Conservation (phyloP, 495 filamentous ascomycete genomes). For the Trichoderma gamsii region DNA sequence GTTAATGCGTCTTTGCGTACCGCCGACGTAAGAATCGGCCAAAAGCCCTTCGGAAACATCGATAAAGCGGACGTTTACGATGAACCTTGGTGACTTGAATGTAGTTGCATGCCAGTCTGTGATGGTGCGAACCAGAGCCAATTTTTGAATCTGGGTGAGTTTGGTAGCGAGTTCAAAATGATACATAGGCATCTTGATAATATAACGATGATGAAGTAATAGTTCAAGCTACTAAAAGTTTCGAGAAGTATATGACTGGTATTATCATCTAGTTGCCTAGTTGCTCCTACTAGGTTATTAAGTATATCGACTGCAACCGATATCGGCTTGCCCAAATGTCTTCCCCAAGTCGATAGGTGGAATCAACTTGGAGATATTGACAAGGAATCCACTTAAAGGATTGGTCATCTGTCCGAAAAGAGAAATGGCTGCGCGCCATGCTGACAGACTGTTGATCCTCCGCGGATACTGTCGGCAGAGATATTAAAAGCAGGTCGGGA, state of each 20-base stretch:
- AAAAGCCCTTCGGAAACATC: background rate
- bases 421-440: background rate
- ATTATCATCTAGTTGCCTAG: background rate
- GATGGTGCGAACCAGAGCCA: background rate
- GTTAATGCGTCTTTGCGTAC: background rate
- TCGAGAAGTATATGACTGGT: background rate
- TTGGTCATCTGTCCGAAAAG: background rate
- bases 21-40: background rate
- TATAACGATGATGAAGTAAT: background rate
- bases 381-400: background rate
- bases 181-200: background rate
- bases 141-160: background rate
- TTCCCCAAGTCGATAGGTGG: background rate
- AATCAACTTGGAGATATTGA: background rate
- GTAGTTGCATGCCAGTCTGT: slow-evolving; percentile 10
- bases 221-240: background rate
- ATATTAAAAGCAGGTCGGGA: slow-evolving; percentile 21
- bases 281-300: background rate
- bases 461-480: background rate
- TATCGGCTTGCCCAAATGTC: background rate
- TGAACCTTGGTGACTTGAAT: background rate
- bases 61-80: slow-evolving; percentile 2
- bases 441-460: background rate
- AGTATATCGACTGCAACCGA: background rate
- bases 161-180: slow-evolving; percentile 2